Base-by-base conservation (phyloP, 2,329 filamentous ascomycete genomes). In the Phoma sp. region DNA sequence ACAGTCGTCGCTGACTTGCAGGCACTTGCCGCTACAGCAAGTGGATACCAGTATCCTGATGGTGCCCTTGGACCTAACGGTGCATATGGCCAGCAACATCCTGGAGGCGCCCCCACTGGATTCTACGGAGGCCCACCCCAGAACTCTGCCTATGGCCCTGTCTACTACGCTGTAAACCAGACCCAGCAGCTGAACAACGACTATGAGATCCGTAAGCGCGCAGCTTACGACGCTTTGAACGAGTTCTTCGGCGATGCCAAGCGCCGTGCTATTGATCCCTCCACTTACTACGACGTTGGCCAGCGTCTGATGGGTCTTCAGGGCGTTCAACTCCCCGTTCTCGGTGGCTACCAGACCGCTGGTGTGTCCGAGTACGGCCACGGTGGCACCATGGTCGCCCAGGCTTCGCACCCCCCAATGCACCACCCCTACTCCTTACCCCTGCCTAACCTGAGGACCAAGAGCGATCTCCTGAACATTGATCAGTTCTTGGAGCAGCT, bases 401-500 rank as follows among this genome's bases (percentile, higher is more conserved):
- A 68, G 77, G 82, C 61, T 75, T 79, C 57, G 76, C 81, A 67
- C 81, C 84, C 87, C 30, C 84, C 88, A 33, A 87, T 91, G 73
- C 91, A 93, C 47, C 91, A 93, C 52, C 82, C 84, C 69, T 96
- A 97, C 78, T 91, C 92, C 59, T 83, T 97, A 54, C 91, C 95
- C 47, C 87, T 92, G 9, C 92, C 96, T 81, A 96, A 92, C 67
- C 83, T 96, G 50, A 88, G 93, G 70, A 97, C 93, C 42, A 96
- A 98, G 83, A 92, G 87, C 74, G 95, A 99, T 73, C 82, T 99
- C 36, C 81, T 96, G 73, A 92, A 96, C 74, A 93, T 98, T 69
- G 95, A 98, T 74, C 90, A 92, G 71, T 91, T 98, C 74, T 85
- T 99, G 49, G 92, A 96, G 77, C 92, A 97, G 77, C 93, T 98